Conservation (phyloP, 2,329 filamentous ascomycete species). For the Gremmenia infestans region DNA sequence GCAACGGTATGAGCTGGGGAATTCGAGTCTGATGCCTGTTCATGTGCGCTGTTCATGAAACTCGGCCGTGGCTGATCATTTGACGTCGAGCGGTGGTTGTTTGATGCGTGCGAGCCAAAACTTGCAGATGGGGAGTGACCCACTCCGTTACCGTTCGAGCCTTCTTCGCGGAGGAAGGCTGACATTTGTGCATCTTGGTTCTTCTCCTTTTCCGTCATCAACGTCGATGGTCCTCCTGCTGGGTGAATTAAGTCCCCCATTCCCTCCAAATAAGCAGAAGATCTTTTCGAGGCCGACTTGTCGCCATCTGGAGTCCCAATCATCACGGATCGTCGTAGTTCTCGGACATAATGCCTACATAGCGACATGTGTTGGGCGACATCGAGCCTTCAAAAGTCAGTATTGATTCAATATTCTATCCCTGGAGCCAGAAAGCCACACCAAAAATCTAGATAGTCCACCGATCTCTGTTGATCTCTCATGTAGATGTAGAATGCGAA, state of each 20-base stretch:
- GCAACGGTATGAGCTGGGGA: conserved; percentile 80
- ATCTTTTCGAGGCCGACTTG: conserved; percentile 70
- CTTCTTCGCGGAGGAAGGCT: conserved; percentile 72
- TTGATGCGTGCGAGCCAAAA: conserved; percentile 21
- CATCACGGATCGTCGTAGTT: conserved; percentile 87
- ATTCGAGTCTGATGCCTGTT: conserved; percentile 67
- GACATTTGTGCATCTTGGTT: conserved; percentile 87
- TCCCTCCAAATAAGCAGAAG: conserved; percentile 71
- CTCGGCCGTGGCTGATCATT: conserved; percentile 41
- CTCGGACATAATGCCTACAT: conserved; percentile 93
- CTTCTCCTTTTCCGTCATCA: conserved; percentile 64
- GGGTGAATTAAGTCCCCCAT: conserved; percentile 61
- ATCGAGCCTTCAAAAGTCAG: conserved; percentile 69
- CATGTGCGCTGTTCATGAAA: conserved; percentile 58
- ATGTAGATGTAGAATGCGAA: conserved; percentile 99
- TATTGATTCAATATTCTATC: background rate
- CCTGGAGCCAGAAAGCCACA: conserved; percentile 39
- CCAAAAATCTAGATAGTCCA: conserved; percentile 99
- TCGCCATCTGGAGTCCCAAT: conserved; percentile 89
- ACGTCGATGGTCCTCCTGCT: conserved; percentile 57
- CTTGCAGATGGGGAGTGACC: conserved; percentile 50
- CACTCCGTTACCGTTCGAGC: conserved; percentile 45
- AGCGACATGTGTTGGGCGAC: conserved; percentile 98
- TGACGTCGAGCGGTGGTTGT: conserved; percentile 39
- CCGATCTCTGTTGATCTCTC: conserved; percentile 95